These are phyloP conservation scores for Kregervanrija fluxuum DNA, from an alignment of 805 yeast species.

Conservation along the genomic window DNA sequence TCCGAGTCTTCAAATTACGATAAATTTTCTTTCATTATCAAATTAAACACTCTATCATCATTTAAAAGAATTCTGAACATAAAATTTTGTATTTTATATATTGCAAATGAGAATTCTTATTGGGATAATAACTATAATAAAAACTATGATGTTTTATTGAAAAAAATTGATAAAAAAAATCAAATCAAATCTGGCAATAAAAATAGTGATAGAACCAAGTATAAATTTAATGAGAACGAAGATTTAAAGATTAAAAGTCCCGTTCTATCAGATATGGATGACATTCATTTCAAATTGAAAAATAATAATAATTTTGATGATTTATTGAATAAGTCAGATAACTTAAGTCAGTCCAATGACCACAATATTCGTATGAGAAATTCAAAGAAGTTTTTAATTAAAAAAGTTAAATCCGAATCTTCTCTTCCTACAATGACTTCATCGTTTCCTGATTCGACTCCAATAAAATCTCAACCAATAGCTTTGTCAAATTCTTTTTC, in stretches of 20 bases:
- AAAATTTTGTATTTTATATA: conserved; percentile 34
- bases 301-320: conserved; percentile 25
- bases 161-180: conserved; percentile 12
- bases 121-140: conserved; percentile 36
- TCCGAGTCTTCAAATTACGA: conserved; percentile 25
- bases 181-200: not conserved
- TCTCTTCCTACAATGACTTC: conserved; percentile 14
- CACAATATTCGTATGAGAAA: conserved; percentile 16
- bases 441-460: not conserved
- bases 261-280: conserved; percentile 20
- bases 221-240: conserved; percentile 1
- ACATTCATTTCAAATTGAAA: conserved; percentile 23
- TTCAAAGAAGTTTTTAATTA: conserved; percentile 21
- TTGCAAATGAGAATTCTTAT: conserved; percentile 24
- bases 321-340: conserved; percentile 11
- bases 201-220: not conserved
- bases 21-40: conserved; percentile 43
- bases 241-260: not conserved
- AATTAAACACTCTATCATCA: conserved; percentile 27
- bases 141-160: conserved; percentile 32
- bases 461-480: not conserved
- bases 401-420: conserved; percentile 27
- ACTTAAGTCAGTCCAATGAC: not conserved
- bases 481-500: not conserved
- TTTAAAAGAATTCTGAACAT: conserved; percentile 22